Base-by-base conservation (phyloP, 2,329 filamentous ascomycete genomes). In the Fusarium sp. region DNA sequence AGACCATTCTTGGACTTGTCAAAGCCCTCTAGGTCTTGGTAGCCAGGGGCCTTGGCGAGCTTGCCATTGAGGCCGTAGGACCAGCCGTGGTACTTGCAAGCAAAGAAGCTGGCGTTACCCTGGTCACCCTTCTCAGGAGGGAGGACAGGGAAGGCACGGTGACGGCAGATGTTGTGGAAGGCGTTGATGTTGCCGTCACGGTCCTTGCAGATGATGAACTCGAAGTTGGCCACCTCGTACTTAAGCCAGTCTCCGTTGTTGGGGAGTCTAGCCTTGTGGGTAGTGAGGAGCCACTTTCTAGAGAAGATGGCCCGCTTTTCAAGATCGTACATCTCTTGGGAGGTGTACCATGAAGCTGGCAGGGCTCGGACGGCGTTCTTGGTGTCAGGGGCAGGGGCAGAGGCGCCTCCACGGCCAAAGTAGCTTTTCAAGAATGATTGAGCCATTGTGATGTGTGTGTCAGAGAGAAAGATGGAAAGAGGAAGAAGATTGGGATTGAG, bases 1-100 rank as follows among this genome's bases (percentile, higher is more conserved):
- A 92, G 84, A 8, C 86, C 84, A 71, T 92, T 91, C 78, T 88
- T 81, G 13, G 83, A 81, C 80, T 86, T 89, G 73, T 90, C 86
- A 75, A 92, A 92, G 10, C 86, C 88, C 2, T 84, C 81, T 1
- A 91, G 81, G 35, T 88, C 85, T 45, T 90, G 86, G 76, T 90
- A 92, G 6, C 87, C 86, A 0, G 90, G 90, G 2, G 90, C 90
- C 80, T 91, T 91, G 29, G 89, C 86, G 13, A 92, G 83, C 65
- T 87, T 87, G 37, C 90, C 90, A 54, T 84, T 85, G 7, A 89
- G 83, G 63, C 88, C 87, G 75, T 91, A 92, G 6, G 88, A 89
- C 90, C 90, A 92, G 48, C 89, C 89, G 76, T 91, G 90, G 78
- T 92, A 91, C 71, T 87, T 87, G 84, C 90, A 92, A 0, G 86